Conservation (phyloP, 768 basidiomycete species). For the Russula ochroleuca region DNA sequence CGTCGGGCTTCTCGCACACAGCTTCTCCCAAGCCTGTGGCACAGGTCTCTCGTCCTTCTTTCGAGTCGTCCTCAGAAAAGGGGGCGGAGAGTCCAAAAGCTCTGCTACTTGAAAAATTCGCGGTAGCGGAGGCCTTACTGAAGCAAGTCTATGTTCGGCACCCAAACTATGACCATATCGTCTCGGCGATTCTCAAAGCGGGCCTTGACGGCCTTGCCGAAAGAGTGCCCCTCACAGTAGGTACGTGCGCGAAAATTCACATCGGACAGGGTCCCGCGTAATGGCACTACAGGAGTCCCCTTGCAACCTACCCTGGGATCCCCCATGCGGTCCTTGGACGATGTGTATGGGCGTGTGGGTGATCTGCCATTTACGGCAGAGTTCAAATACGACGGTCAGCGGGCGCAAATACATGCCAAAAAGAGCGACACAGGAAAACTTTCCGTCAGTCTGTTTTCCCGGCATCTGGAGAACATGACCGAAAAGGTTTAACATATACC, state of each 20-base stretch:
- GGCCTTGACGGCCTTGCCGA: conserved; percentile 59
- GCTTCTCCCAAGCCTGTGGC: conserved; percentile 35
- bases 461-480: conserved; percentile 91
- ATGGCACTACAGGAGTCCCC: conserved; percentile 57
- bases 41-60: conserved; percentile 30
- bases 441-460: conserved; percentile 69
- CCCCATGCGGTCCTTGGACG: conserved; percentile 76
- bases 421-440: conserved; percentile 33
- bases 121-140: conserved; percentile 57
- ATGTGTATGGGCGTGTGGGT: conserved; percentile 71
- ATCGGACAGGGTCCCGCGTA: conserved; percentile 12
- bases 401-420: conserved; percentile 71
- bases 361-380: conserved; percentile 74
- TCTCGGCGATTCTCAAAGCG: conserved; percentile 51
- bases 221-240: conserved; percentile 63
- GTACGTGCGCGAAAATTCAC: conserved; percentile 40
- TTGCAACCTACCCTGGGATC: conserved; percentile 84
- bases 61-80: conserved; percentile 34
- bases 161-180: conserved; percentile 71
- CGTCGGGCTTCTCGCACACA: conserved; percentile 32
- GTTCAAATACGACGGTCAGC: conserved; percentile 88
- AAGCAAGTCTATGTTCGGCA: conserved; percentile 73
- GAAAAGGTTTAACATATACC: conserved; percentile 52
- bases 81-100: conserved; percentile 34
- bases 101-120: conserved; percentile 43